Percentiles rank a stretch among this genome's conserved stretches.
These are phyloP conservation scores for Podospora conica DNA, from an alignment of 495 filamentous ascomycete genomes.

Conservation along the genomic window DNA sequence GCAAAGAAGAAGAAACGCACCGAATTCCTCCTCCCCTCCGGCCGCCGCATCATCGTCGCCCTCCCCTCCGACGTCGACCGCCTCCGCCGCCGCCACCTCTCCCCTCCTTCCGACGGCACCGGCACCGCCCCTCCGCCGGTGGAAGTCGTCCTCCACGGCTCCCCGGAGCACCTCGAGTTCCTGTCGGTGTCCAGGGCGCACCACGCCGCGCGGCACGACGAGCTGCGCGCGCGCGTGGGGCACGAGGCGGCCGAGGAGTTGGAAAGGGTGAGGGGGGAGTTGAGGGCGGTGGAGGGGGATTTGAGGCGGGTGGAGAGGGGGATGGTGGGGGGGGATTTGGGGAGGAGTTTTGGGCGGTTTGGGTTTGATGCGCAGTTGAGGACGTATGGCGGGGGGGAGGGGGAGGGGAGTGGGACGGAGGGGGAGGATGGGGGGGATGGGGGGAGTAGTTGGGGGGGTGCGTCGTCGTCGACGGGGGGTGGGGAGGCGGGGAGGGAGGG, in stretches of 20 bases:
- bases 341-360: constrained; percentile 53
- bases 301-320: constrained; percentile 41
- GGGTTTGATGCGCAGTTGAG: constrained; percentile 52
- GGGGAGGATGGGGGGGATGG: neutral
- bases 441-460: constrained; percentile 1
- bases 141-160: constrained; percentile 49
- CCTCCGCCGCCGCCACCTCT: constrained; percentile 33
- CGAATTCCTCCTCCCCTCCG: constrained; percentile 48
- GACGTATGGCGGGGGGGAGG: constrained; percentile 27
- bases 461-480: constrained; percentile 29
- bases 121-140: constrained; percentile 29
- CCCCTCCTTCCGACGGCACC: constrained; percentile 27
- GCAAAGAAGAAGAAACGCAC: constrained; percentile 3
- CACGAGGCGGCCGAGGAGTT: constrained; percentile 45
- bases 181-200: constrained; percentile 43
- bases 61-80: constrained; percentile 44
- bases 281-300: constrained; percentile 44
- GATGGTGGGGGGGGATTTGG: constrained; percentile 37
- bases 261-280: constrained; percentile 42
- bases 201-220: constrained; percentile 39
- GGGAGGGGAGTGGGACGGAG: constrained; percentile 1
- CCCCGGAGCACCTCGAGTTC: constrained; percentile 47
- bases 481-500: constrained; percentile 32
- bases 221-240: constrained; percentile 39
- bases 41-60: constrained; percentile 50